Conservation (phyloP, 306 rosid genomes). For the Malus orientalis region DNA sequence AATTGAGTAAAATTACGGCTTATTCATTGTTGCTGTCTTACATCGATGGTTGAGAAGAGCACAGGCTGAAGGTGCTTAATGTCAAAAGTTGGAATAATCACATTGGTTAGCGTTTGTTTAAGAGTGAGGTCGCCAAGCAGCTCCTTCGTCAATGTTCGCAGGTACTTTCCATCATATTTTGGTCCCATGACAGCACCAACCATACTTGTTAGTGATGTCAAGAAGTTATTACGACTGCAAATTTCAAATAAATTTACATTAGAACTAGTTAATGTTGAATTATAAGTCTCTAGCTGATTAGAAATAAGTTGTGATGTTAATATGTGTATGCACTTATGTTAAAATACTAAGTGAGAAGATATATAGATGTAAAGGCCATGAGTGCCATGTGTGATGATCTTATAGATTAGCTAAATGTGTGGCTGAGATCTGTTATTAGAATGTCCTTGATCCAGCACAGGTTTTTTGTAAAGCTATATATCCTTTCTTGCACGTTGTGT, state of each 20-base stretch:
- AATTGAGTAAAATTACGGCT: neutral
- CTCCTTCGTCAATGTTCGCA: conserved; percentile 11
- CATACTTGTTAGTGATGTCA: conserved; percentile 3
- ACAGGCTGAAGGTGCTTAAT: conserved; percentile 39
- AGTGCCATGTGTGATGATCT: too few relatives aligned
- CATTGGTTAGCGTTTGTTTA: conserved; percentile 28
- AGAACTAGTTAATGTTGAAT: neutral
- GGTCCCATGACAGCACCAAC: conserved; percentile 22
- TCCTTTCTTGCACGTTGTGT: too few relatives aligned
- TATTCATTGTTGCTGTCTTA: neutral
- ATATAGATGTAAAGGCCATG: too few relatives aligned
- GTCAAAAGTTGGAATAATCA: conserved; percentile 35
- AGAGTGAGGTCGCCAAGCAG: conserved; percentile 33
- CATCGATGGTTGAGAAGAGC: conserved; percentile 33
- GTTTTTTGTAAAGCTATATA: too few relatives aligned
- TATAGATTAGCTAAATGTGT: too few relatives aligned
- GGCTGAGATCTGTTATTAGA: too few relatives aligned
- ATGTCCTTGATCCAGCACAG: too few relatives aligned
- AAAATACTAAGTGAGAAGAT: too few relatives aligned
- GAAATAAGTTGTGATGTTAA: too few relatives aligned
- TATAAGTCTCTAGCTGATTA: too few relatives aligned
- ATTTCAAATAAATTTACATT: neutral
- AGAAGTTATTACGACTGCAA: neutral
- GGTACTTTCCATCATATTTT: conserved; percentile 34
- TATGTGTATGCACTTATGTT: too few relatives aligned